Percentiles rank a stretch among this genome's conserved stretches.
These are phyloP conservation scores for Sphagnum contortum DNA, from an alignment of 225 moss, liverwort and hornwort genomes.

Conservation along the genomic window DNA sequence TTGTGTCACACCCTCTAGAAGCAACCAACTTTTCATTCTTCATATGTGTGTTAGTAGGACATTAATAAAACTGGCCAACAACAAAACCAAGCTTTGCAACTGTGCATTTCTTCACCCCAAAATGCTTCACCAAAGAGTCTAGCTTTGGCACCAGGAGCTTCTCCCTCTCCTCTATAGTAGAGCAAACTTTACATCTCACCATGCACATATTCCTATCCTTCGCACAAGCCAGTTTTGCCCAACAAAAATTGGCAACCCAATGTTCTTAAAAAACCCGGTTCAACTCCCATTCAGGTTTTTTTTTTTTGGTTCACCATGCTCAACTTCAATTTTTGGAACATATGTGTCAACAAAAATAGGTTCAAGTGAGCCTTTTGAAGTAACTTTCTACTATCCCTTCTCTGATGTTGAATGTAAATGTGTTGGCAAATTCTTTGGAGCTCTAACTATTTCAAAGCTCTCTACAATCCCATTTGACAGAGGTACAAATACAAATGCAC, in stretches of 20 bases:
- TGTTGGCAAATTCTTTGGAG: no score
- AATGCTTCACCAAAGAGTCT: not conserved
- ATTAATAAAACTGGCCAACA: not conserved
- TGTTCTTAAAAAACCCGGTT: not conserved
- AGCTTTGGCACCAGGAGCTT: not conserved
- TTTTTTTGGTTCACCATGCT: not conserved
- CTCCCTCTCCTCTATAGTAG: not conserved
- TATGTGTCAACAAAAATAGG: no score
- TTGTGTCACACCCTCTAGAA: no score
- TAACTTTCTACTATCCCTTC: no score
- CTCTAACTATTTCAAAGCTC: no score
- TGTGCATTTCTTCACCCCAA: not conserved
- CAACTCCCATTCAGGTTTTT: not conserved
- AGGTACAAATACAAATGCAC: no score
- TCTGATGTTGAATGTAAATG: no score
- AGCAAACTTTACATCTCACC: not conserved
- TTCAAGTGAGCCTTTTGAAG: no score
- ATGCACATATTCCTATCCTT: not conserved
- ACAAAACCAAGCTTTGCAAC: not conserved
- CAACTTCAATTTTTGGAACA: no score
- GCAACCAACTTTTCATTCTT: not conserved
- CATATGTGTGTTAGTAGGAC: not conserved
- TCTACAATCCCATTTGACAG: no score
- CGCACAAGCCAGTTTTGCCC: not conserved
- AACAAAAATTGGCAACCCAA: not conserved